Conservation (phyloP, 2,329 filamentous ascomycete genomes). For the Aspergillus pseudonomiae region DNA sequence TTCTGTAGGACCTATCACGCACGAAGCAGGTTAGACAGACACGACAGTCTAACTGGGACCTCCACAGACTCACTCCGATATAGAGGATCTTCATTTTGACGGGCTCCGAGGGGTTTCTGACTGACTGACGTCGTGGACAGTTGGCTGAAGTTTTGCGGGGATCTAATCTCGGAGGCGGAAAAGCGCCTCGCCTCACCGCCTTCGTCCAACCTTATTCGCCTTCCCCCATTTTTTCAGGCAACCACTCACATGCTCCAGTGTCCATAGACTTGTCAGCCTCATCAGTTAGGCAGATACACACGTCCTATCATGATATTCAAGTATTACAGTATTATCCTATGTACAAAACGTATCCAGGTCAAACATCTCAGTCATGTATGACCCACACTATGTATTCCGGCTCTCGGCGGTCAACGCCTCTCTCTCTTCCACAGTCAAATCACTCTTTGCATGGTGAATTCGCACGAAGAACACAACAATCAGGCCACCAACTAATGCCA, state of each 20-base stretch:
- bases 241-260: not conserved
- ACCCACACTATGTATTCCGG: not conserved
- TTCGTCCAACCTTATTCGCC: not conserved
- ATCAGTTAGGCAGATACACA: not conserved
- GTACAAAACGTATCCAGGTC: not conserved
- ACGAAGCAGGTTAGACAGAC: not conserved
- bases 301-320: too few species aligned
- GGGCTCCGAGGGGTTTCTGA: conserved; percentile 16
- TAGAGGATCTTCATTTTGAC: conserved; percentile 82
- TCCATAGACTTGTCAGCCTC: not conserved
- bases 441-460: conserved; percentile 3
- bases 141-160: conserved; percentile 9
- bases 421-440: not conserved
- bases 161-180: conserved; percentile 5
- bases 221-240: not conserved
- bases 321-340: not conserved
- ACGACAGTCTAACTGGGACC: not conserved
- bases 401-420: not conserved
- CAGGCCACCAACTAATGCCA: conserved; percentile 49
- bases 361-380: not conserved
- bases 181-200: conserved; percentile 7
- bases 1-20: conserved; percentile 75
- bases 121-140: conserved; percentile 21
- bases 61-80: conserved; percentile 69
- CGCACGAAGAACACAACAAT: conserved; percentile 2